Evolutionary conservation across 257 asterid species (phyloP), one percentile per base, ranked within the genome.

Genomic region (Solanum ossicruentum): DNA sequence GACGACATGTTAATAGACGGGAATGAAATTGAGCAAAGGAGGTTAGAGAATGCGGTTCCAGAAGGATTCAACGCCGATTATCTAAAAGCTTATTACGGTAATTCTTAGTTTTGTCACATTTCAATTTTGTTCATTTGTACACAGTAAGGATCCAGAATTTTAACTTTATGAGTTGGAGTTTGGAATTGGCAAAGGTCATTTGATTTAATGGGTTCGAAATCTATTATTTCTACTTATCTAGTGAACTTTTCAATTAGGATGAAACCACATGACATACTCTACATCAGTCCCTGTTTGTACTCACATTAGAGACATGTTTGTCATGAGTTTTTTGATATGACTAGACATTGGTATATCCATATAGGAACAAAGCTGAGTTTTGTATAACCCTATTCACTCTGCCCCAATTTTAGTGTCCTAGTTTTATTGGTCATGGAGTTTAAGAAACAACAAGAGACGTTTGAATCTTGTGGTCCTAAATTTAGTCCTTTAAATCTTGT

Each of bases 11-110:
- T 54, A 83, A 92, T 94, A 49, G 97, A 94, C 69, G 91, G 91
- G 75, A 84, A 63, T 87, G 87, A 86, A 70, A 2, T 4, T 17
- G 78, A 70, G 78, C 26, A 39, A 70, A 39, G 52, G 78, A 17
- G 28, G 52, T 4, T 70, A 28, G 87, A 73, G 13, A 82, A 57
- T 58, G 89, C 87, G 28, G 78, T 86, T 65, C 91, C 89, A 13
- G 95, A 93, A 58, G 94, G 84, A 73, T 93, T 96, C 91, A 91
- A 94, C 69, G 83, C 88, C 49, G 87, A 95, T 88, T 93, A 91
- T 88, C 96, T 96, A 90, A 93, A 89, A 88, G 79, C 86, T 84
- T 96, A 95, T 57, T 96, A 96, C 39, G 93, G 98, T 93, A 90
- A 69, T 23, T 15, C 17, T 26, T 26, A 2, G 11, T 51, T 39